Percentiles rank a stretch among this genome's conserved stretches.
Evolutionary conservation across 140 eudicot genomes (phyloP).

Genomic region (Ambrosia hybrid): DNA sequence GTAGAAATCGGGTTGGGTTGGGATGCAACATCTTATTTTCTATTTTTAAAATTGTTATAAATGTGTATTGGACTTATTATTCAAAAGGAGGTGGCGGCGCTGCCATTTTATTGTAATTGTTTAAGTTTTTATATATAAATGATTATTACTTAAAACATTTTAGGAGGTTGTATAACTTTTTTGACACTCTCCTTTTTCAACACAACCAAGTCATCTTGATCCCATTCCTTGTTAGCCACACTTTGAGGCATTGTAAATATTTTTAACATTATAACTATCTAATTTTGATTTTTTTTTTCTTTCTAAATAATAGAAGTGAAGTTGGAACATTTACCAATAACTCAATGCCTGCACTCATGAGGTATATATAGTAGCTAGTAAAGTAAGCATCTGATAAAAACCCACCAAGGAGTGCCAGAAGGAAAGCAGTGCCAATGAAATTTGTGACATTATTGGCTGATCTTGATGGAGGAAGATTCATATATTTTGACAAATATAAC

Average conservation of each 20-base stretch:
- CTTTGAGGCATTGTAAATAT: too few species aligned
- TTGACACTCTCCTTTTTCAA: too few species aligned
- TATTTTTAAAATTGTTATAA: neutral
- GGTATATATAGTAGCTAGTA: slow-evolving; percentile 50
- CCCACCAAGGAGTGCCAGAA: slow-evolving; percentile 81
- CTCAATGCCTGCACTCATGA: slow-evolving; percentile 53
- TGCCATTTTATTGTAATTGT: too few species aligned
- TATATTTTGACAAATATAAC: slow-evolving; percentile 46
- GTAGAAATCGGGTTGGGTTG: neutral
- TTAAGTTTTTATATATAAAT: too few species aligned
- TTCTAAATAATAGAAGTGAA: neutral
- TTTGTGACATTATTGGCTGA: slow-evolving; percentile 64
- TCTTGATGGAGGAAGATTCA: slow-evolving; percentile 55
- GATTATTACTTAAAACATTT: too few species aligned
- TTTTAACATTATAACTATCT: neutral
- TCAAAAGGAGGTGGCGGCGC: too few species aligned
- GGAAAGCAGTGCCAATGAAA: slow-evolving; percentile 82
- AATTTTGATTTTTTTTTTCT: too few species aligned
- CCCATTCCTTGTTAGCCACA: neutral
- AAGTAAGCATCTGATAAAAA: slow-evolving; percentile 70
- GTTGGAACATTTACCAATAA: slow-evolving; percentile 44
- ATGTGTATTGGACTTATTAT: neutral
- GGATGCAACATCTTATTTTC: neutral
- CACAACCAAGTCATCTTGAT: neutral
- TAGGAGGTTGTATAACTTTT: neutral